Percentiles rank a stretch among this genome's conserved stretches.
phyloP scores from a whole-genome alignment of 2,329 filamentous ascomycete species.

The Alternaria sp. region DNA sequence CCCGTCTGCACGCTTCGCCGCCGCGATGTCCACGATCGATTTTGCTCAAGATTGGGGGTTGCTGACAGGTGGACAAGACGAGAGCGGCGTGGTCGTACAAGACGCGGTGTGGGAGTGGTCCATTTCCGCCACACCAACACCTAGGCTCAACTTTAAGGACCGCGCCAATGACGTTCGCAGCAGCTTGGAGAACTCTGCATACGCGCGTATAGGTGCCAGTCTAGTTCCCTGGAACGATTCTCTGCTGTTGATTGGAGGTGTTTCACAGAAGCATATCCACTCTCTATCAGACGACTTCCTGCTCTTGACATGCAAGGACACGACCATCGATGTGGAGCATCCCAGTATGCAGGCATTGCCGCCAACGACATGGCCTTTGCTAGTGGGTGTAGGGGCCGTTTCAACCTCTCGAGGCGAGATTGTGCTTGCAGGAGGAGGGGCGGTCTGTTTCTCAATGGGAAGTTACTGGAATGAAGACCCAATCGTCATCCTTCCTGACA shows the following conservation, averaged over 20 bases:
- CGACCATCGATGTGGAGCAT: conserved; percentile 25
- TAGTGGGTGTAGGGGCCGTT: conserved; percentile 71
- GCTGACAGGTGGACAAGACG: conserved; percentile 73
- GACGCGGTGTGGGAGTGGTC: conserved; percentile 70
- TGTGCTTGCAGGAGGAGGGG: conserved; percentile 77
- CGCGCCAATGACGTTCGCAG: conserved; percentile 33
- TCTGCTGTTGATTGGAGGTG: conserved; percentile 61
- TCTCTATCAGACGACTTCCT: conserved; percentile 37
- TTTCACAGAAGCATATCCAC: conserved; percentile 45
- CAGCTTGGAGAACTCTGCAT: conserved; percentile 27
- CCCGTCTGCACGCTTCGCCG: conserved; percentile 63
- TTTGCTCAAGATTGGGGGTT: conserved; percentile 62
- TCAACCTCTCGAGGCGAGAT: conserved; percentile 58
- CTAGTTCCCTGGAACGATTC: conserved; percentile 54
- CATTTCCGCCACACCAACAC: conserved; percentile 41
- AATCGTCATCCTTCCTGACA: conserved; percentile 25
- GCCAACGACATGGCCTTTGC: conserved; percentile 63
- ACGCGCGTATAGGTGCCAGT: conserved; percentile 60
- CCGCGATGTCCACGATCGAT: conserved; percentile 57
- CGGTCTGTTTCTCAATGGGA: conserved; percentile 89
- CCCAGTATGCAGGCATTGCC: conserved; percentile 22
- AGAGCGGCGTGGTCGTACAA: conserved; percentile 66
- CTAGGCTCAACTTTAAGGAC: conserved; percentile 35
- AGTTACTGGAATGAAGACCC: conserved; percentile 72
- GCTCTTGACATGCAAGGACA: conserved; percentile 26